A percentile compares a stretch with the other conserved stretches of the same genome.
These are phyloP conservation scores for Croton laevigatus DNA, from an alignment of 441 rosid species.

Conservation along the genomic window DNA sequence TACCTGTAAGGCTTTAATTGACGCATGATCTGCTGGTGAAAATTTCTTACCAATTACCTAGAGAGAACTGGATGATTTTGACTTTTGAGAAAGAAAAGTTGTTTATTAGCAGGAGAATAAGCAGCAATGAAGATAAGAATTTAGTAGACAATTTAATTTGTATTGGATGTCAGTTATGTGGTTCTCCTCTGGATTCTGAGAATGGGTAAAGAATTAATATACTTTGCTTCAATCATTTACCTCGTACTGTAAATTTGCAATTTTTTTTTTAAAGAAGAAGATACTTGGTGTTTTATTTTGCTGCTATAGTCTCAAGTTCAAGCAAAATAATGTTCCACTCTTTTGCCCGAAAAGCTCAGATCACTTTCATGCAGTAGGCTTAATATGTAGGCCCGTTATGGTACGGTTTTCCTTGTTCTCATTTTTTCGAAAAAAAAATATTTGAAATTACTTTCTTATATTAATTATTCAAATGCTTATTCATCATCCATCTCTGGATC, in stretches of 20 bases:
- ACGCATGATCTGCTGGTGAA: slow-evolving; percentile 46
- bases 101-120: slow-evolving; percentile 51
- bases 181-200: slow-evolving; percentile 40
- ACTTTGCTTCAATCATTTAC: slow-evolving; percentile 11
- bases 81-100: slow-evolving; percentile 44
- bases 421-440: neutral
- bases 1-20: slow-evolving; percentile 32
- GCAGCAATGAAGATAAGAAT: slow-evolving; percentile 13
- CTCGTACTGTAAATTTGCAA: neutral
- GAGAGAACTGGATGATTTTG: slow-evolving; percentile 32
- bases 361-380: slow-evolving; percentile 40
- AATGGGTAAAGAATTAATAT: slow-evolving; percentile 27
- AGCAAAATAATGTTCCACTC: slow-evolving; percentile 32
- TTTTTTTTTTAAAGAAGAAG: too few species aligned
- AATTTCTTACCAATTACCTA: slow-evolving; percentile 48
- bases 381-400: slow-evolving; percentile 52
- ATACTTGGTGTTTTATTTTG: too few species aligned
- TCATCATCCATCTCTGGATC: neutral
- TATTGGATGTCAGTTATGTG: slow-evolving; percentile 48
- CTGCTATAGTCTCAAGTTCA: slow-evolving; percentile 27
- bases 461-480: neutral
- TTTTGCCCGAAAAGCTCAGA: slow-evolving; percentile 45
- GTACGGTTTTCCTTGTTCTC: slow-evolving; percentile 27
- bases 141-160: slow-evolving; percentile 50
- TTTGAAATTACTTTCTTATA: neutral